Base-by-base conservation (phyloP, 163 green algal genomes). In the Picocystis sp. region DNA sequence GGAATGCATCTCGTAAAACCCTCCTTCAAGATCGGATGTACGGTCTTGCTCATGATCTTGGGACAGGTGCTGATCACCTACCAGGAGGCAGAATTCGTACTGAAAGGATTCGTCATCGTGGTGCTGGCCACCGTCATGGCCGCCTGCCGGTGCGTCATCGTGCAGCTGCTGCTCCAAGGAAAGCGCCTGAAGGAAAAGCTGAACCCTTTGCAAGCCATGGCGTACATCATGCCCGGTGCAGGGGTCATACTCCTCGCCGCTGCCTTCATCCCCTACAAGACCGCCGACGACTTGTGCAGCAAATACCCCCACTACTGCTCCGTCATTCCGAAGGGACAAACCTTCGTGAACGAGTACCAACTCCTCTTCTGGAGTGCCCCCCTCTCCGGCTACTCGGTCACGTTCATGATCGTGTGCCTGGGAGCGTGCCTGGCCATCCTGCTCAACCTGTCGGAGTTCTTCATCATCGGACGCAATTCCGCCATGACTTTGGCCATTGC, bases 81-180 rank as follows among this genome's bases (percentile, higher is more conserved):
- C 29, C 29, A 38, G 8, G 29, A 38, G 8, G 29, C 29, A 8
- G 47, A 55, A 11, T 33, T 34, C 24, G 48, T 55, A 9, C 48
- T 33, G 42, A 57, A 52, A 22, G 51, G 51, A 17, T 57, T 57
- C 21, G 13, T 53, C 33, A 53, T 53, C 25, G 51, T 57, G 14
- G 21, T 22, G 3, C n/a, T 57, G 3, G 51, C 51, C 21, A 43
- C 51, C 35, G 51, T 57, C 35, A 57, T 57, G 51, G 51, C 51
- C n/a, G 51, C 51, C 19, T 22, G 22, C 15, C 3, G 51, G 14
- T 53, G 22, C 22, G 24, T 53, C 5, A 24, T 57, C 19, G 48
- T 57, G 14, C 19, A 57, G 33, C 19, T 57, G 3, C 51, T 57
- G 22, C 51, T 57, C n/a, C 51, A 57, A n/a, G 51, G 51, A 3